Conservation (phyloP, 495 filamentous ascomycete genomes). For the Podospora appendiculata region DNA sequence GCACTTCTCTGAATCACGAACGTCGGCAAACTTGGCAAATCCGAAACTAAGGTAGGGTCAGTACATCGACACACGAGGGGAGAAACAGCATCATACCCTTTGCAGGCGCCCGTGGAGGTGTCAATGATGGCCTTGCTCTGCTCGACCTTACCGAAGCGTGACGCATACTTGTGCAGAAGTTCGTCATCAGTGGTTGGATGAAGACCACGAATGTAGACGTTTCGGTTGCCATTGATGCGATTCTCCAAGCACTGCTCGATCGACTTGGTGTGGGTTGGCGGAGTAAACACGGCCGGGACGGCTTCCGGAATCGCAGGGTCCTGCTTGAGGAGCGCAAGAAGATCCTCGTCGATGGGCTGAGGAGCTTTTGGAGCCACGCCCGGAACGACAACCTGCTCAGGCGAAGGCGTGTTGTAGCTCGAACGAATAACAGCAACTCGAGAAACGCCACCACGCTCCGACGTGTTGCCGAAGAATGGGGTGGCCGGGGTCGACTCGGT, state of each 20-base stretch:
- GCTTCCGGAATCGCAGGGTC: conserved; percentile 81
- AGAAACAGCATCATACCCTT: conserved; percentile 57
- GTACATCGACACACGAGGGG: too few relatives aligned
- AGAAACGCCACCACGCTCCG: conserved; percentile 41
- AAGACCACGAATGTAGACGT: conserved; percentile 95
- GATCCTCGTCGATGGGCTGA: conserved; percentile 47
- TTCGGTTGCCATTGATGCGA: conserved; percentile 72
- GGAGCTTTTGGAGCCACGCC: conserved; percentile 35
- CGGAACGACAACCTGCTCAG: conserved; percentile 45
- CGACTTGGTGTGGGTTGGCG: conserved; percentile 64
- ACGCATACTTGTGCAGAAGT: conserved; percentile 71
- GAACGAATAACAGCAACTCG: conserved; percentile 53
- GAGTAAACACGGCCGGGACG: conserved; percentile 76
- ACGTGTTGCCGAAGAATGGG: conserved; percentile 48
- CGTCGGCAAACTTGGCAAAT: conserved; percentile 86
- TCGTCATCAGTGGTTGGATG: conserved; percentile 92
- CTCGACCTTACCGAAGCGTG: conserved; percentile 82
- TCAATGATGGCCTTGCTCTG: conserved; percentile 98
- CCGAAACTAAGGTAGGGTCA: conserved; percentile 58
- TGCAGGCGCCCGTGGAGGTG: conserved; percentile 80
- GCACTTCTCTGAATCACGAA: conserved; percentile 84
- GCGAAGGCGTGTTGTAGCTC: conserved; percentile 54
- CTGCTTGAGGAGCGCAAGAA: conserved; percentile 63
- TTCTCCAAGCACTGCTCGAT: conserved; percentile 90
- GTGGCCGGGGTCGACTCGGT: conserved; percentile 59